A percentile compares a stretch with the other conserved stretches of the same genome.
Evolutionary conservation across 768 basidiomycete species (phyloP).

Genomic region (Russula ochroleuca): DNA sequence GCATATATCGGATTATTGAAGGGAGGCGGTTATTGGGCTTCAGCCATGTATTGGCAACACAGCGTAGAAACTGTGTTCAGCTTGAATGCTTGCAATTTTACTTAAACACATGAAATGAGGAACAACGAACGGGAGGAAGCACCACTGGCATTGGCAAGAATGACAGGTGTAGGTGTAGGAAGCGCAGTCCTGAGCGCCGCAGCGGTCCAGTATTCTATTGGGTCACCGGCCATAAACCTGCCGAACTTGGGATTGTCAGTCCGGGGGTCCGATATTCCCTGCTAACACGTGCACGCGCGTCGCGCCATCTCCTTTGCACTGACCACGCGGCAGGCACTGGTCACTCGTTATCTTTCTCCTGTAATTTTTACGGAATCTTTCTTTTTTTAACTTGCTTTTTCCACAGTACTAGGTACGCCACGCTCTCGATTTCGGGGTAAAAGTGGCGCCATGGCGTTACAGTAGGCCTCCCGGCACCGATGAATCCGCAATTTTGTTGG

Average conservation of each 20-base stretch:
- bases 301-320: too few species aligned
- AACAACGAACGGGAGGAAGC: neutral
- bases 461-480: too few species aligned
- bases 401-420: too few species aligned
- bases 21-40: neutral
- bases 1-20: neutral
- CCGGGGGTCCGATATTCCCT: too few species aligned
- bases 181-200: neutral
- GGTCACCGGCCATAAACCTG: neutral
- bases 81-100: neutral
- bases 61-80: neutral
- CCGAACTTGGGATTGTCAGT: neutral
- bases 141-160: neutral
- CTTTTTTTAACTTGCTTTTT: too few species aligned
- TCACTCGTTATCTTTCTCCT: too few species aligned
- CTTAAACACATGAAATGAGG: neutral
- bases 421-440: too few species aligned
- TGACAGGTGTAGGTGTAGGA: neutral
- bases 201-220: neutral
- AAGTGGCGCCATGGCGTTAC: too few species aligned
- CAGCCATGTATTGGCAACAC: neutral
- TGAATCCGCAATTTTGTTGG: too few species aligned
- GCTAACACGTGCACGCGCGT: too few species aligned
- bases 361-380: too few species aligned
- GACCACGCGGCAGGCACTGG: too few species aligned